Evolutionary conservation across 768 basidiomycete species (phyloP), one percentile per base, ranked within the genome.

Genomic region (Neoboletus brunneissimus): DNA sequence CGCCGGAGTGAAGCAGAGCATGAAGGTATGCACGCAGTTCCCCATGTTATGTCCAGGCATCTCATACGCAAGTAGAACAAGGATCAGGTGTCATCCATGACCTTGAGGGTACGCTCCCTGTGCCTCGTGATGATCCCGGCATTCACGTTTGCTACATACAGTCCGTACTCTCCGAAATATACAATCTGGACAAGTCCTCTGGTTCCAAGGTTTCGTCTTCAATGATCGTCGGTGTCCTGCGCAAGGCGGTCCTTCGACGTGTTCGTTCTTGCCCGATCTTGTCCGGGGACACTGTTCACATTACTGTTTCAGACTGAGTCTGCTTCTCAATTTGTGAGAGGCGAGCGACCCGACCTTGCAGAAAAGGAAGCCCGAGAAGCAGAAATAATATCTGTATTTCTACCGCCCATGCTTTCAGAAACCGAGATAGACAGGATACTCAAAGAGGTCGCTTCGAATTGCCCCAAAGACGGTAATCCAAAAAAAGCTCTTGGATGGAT

Each of bases 151-250:
- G 15, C 29, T 23, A 43, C 32, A 42, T 46, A 38, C 58, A 89
- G 88, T 84, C 86, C 25, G 78, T 88, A 32, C 76, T 90, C 18
- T 77, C 88, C 11, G 88, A 90, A 55, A 77, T 90, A 3, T 83
- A 89, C 60, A 77, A 81, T 10, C 78, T 82, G 35, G 88, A 89
- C 71, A 90, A 90, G 70, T 66, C 68, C 8, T 69, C 78, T 27
- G 66, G 73, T 27, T 73, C 75, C 42, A 73, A 75, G 29, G 62
- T 84, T 12, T 59, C 78, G n/a, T 73, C 81, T 6, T 75, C 85
- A 6, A 71, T 73, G 35, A 77, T 87, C 41, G 68, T 81, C 27
- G 64, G 69, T 42, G 78, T 89, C 57, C 54, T 89, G 43, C 80
- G 82, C 22, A 88, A 83, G 72, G 84, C 84, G 16, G 72, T 76